phyloP scores from a whole-genome alignment of 2,329 filamentous ascomycete genomes.

The Colletotrichum tofieldiae region DNA sequence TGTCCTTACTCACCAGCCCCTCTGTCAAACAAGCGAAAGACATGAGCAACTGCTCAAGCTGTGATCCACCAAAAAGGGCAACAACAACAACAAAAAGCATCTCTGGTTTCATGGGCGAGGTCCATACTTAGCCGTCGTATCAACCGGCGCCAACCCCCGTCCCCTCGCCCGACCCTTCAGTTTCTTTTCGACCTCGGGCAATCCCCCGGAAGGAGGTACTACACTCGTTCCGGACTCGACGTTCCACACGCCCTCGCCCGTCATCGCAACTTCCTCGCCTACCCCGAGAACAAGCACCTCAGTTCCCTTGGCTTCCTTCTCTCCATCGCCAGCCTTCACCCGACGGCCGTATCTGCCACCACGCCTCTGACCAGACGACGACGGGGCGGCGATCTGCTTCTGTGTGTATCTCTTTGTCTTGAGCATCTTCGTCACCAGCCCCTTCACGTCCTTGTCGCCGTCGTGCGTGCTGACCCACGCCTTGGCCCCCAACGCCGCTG shows the following conservation, averaged over 20 bases:
- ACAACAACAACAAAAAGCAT: no score
- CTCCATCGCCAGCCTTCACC: slow-evolving; percentile 22
- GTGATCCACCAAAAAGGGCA: not conserved
- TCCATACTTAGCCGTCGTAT: slow-evolving; percentile 21
- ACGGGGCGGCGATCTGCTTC: slow-evolving; percentile 61
- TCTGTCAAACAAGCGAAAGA: no score
- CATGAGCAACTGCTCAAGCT: not conserved
- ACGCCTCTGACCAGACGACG: slow-evolving; percentile 7
- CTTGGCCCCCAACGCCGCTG: slow-evolving; percentile 65
- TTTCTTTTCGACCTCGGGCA: not conserved
- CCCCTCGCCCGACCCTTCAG: slow-evolving; percentile 17
- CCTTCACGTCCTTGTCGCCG: slow-evolving; percentile 70
- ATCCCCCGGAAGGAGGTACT: not conserved
- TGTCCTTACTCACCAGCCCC: not conserved
- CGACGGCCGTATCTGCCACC: slow-evolving; percentile 7
- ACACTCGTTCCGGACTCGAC: slow-evolving; percentile 17
- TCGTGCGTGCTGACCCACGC: slow-evolving; percentile 76
- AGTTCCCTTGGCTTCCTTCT: slow-evolving; percentile 48
- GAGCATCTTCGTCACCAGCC: slow-evolving; percentile 66
- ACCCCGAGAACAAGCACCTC: slow-evolving; percentile 59
- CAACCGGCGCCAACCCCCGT: slow-evolving; percentile 24
- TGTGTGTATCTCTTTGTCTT: slow-evolving; percentile 61
- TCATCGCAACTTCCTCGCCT: slow-evolving; percentile 61
- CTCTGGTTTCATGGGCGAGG: not conserved
- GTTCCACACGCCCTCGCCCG: slow-evolving; percentile 56